Base-by-base conservation (phyloP, 2,329 filamentous ascomycete species). In the Hirsutella rhossiliensis region DNA sequence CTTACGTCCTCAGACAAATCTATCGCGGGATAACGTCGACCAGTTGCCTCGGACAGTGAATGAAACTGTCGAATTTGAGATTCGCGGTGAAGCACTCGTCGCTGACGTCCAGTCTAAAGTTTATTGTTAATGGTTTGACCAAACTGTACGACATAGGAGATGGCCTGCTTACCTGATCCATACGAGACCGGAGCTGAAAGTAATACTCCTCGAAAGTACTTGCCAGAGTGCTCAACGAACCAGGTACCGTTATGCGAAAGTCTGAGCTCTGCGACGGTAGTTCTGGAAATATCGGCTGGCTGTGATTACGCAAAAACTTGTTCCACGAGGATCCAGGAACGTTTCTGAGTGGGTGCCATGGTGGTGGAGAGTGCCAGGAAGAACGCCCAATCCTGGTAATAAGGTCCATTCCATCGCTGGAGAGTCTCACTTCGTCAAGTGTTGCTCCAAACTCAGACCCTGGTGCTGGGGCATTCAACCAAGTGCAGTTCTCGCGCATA, bases 241-340 rank as follows among this genome's bases (percentile, higher is more conserved):
- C 45, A 19, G 46, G 46, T 11, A 47, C 19, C 15, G n/a, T 41
- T 4, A 45, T 19, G 11, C 19, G 38, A 37, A 47, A 29, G 7
- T 20, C n/a, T 17, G 30, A 17, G 9, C 11, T 12, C 15, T 36
- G 18, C 20, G 38, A 31, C 28, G 11, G 15, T 17, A 29, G 19
- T 17, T 32, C 45, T 12, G 42, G 37, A 19, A 50, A 52, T 18
- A 45, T 42, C 31, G 30, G 42, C 30, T 42, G 47, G 40, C 13
- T 29, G 17, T 32, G 39, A 38, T 56, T 56, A 28, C 39, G 50
- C 37, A 56, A 47, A 38, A 48, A 54, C 28, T 51, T 53, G 43
- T 55, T 55, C 54, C 54, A 56, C 17, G 48, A 43, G 11, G 52
- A 53, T 5, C 54, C 54, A 11, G 52, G 52, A 2, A 50, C 41